These are phyloP conservation scores for Coemansia sp. DNA, from an alignment of 192 early-diverging fungal species.

Conservation along the genomic window DNA sequence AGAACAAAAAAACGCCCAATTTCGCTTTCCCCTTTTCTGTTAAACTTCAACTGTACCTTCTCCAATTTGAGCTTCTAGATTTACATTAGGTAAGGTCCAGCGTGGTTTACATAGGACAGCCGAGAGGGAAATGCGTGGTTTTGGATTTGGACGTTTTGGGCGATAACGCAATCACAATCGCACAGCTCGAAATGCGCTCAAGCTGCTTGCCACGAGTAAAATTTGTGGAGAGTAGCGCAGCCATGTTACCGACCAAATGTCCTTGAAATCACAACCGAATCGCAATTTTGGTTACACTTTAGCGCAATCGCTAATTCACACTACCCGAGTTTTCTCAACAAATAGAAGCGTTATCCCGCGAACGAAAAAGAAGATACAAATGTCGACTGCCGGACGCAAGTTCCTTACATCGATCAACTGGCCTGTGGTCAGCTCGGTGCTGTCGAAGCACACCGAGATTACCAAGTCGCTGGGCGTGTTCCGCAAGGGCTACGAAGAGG, in stretches of 20 bases:
- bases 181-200: too few species aligned
- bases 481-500: slow-evolving; percentile 94
- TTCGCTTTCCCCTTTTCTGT: too few species aligned
- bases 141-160: background rate
- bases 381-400: slow-evolving; percentile 55
- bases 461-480: slow-evolving; percentile 80
- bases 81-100: background rate
- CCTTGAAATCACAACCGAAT: too few species aligned
- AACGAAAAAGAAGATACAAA: slow-evolving; percentile 7
- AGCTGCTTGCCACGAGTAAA: too few species aligned
- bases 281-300: too few species aligned
- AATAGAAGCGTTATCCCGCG: too few species aligned
- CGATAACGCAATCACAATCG: too few species aligned
- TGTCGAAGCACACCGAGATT: slow-evolving; percentile 84
- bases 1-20: too few species aligned
- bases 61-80: too few species aligned
- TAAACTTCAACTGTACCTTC: too few species aligned
- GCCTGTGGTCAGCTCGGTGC: slow-evolving; percentile 76
- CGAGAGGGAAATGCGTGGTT: background rate
- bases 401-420: slow-evolving; percentile 84
- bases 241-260: too few species aligned
- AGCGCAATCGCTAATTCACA: background rate
- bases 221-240: too few species aligned
- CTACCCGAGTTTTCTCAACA: background rate
- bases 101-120: background rate